Evolutionary conservation across 768 basidiomycete species (phyloP), one percentile per base, ranked within the genome.

Genomic region (Trametes punicea): DNA sequence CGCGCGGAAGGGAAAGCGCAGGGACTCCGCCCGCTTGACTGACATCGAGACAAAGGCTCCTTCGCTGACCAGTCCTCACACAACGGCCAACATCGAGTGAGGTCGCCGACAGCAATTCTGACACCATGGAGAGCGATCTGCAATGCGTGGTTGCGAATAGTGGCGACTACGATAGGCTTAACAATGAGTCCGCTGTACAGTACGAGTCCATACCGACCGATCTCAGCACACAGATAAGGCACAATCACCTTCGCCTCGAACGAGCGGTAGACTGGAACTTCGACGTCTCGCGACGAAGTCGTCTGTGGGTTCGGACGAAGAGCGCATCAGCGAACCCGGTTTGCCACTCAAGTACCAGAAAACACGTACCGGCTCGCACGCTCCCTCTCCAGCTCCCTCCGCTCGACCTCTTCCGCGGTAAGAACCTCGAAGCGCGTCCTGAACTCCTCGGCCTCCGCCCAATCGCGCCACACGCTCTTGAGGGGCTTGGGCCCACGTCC

Each of bases 391-490:
- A 89, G 73, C 74, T 97, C 94, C 65, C 91, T 81, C 72, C 83
- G 77, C 71, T 95, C 95, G 55, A 98, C 85, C 69, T 99, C 97
- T 71, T 98, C 97, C 18, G 85, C 81, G 3, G 77, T 91, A 60
- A 98, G 68, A 61, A 90, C 86, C 71, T 97, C 87, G 69, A 97
- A 87, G 47, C 84, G 78, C 34, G 97, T 98, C 60, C 82, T 80
- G 70, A 91, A 97, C 69, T 95, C 92, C 66, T 90, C 90, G 31
- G 88, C 84, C 68, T 97, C 96, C 30, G 78, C 80, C 93, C 94
- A 98, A 68, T 98, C 96, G 41, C 94, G 75, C 96, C 96, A 98
- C 2, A 95, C 88, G 55, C 94, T 90, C 70, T 82, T 82, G 45
- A 98, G 72, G 27, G 80, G 75, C 71, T 89, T 92, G 7, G 93